phyloP scores from a whole-genome alignment of 2,329 filamentous ascomycete genomes.

The Beauveria australis region DNA sequence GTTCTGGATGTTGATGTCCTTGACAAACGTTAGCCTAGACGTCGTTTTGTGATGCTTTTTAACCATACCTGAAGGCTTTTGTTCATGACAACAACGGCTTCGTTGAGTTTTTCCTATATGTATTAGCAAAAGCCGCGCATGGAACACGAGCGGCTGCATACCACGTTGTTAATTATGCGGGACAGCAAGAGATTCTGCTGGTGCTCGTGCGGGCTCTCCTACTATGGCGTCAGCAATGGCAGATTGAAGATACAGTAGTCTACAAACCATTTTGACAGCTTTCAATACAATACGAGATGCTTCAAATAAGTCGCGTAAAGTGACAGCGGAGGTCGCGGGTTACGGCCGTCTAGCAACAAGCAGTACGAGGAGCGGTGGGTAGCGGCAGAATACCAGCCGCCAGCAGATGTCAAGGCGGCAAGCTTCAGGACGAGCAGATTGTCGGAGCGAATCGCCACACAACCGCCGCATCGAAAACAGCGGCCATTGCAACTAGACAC shows the following conservation, averaged over 20 bases:
- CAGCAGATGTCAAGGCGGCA: background rate
- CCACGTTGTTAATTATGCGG: conserved; percentile 95
- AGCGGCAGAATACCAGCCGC: conserved; percentile 23
- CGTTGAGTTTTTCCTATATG: conserved; percentile 90
- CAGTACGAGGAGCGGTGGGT: conserved; percentile 21
- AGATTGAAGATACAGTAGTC: background rate
- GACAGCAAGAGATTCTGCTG: conserved; percentile 91
- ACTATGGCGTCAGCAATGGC: background rate
- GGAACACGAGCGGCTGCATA: conserved; percentile 39
- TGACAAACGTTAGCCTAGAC: conserved; percentile 1
- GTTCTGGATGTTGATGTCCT: conserved; percentile 98
- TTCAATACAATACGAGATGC: background rate
- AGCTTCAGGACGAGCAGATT: background rate
- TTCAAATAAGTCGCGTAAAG: background rate
- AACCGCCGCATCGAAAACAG: background rate
- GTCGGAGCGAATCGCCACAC: background rate
- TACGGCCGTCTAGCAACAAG: background rate
- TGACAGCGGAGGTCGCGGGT: background rate
- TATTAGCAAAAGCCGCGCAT: background rate
- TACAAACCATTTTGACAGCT: background rate
- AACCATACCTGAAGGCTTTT: conserved; percentile 68
- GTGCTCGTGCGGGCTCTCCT: conserved; percentile 96
- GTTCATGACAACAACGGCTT: conserved; percentile 87
- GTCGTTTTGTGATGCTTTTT: background rate
- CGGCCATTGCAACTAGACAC: background rate